Evolutionary conservation across 148 eudicot species (phyloP), one percentile per base, ranked within the genome.

Genomic region (Rhododendron ovatum): DNA sequence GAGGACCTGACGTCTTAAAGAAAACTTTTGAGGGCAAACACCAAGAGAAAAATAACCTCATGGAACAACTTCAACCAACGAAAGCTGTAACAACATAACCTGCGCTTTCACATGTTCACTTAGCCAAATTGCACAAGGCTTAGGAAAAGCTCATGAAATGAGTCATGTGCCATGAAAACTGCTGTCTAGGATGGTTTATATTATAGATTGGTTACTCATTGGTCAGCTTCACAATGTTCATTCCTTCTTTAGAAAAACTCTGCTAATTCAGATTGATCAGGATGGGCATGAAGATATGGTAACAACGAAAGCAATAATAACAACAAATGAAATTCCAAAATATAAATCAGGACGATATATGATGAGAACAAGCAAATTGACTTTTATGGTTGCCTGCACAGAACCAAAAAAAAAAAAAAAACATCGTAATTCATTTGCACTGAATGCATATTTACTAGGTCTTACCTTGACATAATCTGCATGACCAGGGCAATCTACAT

Each of bases 401-500:
- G 11, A 10, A 28, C 24, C 2, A 20, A 13, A 53, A 50, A 3
- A 37, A 20, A 13, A 53, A 28, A 3, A 20, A 28, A 1, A 15
- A 2, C n/a, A n/a, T 17, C 18, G 0, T 28, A 48, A 80, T 53
- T 53, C 5, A 7, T 28, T 81, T 81, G 43, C 41, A 20, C 41
- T 13, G 22, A 82, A 82, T 41, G 2, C 41, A 43, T 22, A 43
- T 22, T n/a, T 17, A 77, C 55, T 84, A 20, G 37, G 57, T 55
- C 96, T 90, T 90, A 97, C 99, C 87, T 97, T 95, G 17, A 97
- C 98, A 90, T 97, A 95, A 87, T 97, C 98, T 84, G 98, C 98
- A 82, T 97, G 98, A 79, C 98, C 99, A 45, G 99, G 99, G 83
- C 99, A 95, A 88, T 95, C 99, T 57, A 97, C 99, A 88, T 97